Conservation (phyloP, 768 basidiomycete species). For the Phlebiopsis gigantea region DNA sequence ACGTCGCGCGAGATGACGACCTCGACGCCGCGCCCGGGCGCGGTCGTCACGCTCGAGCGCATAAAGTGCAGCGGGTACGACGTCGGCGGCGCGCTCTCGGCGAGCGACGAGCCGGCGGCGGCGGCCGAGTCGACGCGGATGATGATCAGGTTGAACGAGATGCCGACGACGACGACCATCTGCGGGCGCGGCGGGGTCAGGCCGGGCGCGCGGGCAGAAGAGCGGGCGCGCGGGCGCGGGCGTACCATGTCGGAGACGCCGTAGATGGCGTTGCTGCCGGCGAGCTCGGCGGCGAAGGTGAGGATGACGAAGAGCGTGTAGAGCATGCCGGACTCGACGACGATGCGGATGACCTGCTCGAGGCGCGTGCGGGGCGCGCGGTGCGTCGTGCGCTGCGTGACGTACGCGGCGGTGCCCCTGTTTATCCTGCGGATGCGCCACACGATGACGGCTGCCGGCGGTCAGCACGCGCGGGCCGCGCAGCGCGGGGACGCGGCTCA, state of each 20-base stretch:
- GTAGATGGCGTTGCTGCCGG: conserved; percentile 22
- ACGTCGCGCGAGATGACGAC: conserved; percentile 9
- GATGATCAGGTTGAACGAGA: conserved; percentile 28
- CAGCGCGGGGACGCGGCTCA: neutral
- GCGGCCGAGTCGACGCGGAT: conserved; percentile 18
- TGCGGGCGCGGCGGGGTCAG: conserved; percentile 1
- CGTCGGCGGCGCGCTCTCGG: neutral
- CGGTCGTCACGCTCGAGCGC: neutral
- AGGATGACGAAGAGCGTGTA: conserved; percentile 20
- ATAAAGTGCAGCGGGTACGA: conserved; percentile 9
- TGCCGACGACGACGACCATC: conserved; percentile 21
- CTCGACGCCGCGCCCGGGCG: neutral
- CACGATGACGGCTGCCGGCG: conserved; percentile 8
- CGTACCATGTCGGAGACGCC: conserved; percentile 21
- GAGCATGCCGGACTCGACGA: conserved; percentile 27
- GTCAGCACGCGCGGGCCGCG: neutral
- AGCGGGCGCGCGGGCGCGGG: neutral
- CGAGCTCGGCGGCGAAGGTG: conserved; percentile 18
- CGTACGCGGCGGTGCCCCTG: neutral
- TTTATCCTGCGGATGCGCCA: conserved; percentile 9
- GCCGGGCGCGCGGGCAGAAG: neutral
- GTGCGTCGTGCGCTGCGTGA: neutral
- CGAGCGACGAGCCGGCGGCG: neutral
- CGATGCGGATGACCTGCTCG: conserved; percentile 20
- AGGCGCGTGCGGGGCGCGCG: neutral